Base-by-base conservation (phyloP, 768 basidiomycete species). In the Russula brevipes region DNA sequence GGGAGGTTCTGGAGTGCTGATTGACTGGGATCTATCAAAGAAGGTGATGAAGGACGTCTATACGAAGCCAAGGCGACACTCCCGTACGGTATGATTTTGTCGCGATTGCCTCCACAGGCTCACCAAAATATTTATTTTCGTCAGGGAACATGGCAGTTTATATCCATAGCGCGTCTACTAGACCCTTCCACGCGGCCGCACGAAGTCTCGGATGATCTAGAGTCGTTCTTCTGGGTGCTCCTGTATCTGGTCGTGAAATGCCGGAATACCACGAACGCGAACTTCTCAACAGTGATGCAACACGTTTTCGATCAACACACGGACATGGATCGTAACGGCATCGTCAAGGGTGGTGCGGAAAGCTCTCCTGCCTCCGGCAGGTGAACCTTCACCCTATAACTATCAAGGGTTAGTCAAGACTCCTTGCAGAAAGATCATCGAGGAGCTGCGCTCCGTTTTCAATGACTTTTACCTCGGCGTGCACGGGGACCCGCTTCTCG, bases 91-190 rank as follows among this genome's bases (percentile, higher is more conserved):
- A 31, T 5, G 41, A 3, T 24, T n/a, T n/a, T 19, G 7, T 39
- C 30, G 1, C 24, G 24, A 24, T 24, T 24, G 24, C 47, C 5
- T 36, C 17, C 19, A 6, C 7, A 36, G 14, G 31, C 7, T 5
- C n/a, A 16, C 4, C 5, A 12, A 36, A 16, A 6, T 36, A 8
- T 33, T 31, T 11, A 41, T 49, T 24, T 35, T 6, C 5, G 16
- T 19, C 41, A 69, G 68, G 65, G 68, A 1, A 68, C 68, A 19
- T 66, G 65, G 68, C 68, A 66, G 54, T 68, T 54, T 58, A 59
- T 61, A 60, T 60, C 62, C 0, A 64, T 61, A 8, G 42, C 24
- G 0, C 55, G 57, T 10, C 51, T 66, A 8, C 0, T 14, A 3
- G 33, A 52, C 4, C 59, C 59, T 24, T 46, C 24, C 3, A 54